Conservation (phyloP, 148 eudicot genomes). For the Diospyros lotus region DNA sequence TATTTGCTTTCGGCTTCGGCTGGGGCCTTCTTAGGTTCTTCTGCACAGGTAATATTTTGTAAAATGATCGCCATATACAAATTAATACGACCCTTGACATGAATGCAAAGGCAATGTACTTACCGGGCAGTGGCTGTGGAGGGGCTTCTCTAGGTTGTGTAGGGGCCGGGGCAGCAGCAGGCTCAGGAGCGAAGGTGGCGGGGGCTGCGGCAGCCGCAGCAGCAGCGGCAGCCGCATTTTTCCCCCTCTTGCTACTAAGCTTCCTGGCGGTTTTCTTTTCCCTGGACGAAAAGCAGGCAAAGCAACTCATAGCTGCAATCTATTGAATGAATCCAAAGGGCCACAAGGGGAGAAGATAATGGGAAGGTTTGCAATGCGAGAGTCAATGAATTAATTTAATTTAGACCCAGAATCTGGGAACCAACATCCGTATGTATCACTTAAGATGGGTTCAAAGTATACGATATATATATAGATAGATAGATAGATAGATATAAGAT, state of each 20-base stretch:
- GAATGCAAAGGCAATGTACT: conserved; percentile 7
- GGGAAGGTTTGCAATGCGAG: too few species aligned
- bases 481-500: too few species aligned
- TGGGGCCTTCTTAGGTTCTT: conserved; percentile 20
- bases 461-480: too few species aligned
- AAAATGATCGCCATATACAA: neutral
- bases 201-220: neutral
- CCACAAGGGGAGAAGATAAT: too few species aligned
- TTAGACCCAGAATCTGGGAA: neutral
- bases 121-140: conserved; percentile 30
- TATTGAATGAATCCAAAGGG: conserved; percentile 4
- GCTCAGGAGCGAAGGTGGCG: too few species aligned
- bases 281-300: conserved; percentile 68
- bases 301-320: conserved; percentile 44
- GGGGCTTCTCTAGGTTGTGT: conserved; percentile 17
- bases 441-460: neutral
- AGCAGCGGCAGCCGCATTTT: conserved; percentile 18
- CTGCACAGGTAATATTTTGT: conserved; percentile 18
- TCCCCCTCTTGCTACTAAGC: conserved; percentile 21
- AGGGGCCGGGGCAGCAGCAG: conserved; percentile 13
- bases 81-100: neutral
- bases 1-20: conserved; percentile 19
- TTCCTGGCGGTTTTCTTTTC: conserved; percentile 38
- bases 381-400: too few species aligned
- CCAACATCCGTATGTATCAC: neutral